Percentiles rank a stretch among this genome's conserved stretches.
Evolutionary conservation across 805 yeast species (phyloP).

Genomic region (Pichia occidentalis): DNA sequence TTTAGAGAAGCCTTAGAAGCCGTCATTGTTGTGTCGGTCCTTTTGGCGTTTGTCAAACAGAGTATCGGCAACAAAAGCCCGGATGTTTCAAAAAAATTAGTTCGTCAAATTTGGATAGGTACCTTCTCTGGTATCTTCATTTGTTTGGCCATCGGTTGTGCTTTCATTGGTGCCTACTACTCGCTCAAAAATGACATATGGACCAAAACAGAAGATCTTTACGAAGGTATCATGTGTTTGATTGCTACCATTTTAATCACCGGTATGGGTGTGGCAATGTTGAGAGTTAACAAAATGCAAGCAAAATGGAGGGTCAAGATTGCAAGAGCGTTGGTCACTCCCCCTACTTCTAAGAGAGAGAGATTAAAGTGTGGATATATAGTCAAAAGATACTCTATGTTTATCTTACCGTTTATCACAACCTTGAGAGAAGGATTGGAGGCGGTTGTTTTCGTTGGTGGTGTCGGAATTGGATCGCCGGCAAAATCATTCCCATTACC

Average conservation of each 20-base stretch:
- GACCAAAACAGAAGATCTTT: slow-evolving; percentile 76
- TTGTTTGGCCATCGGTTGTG: slow-evolving; percentile 79
- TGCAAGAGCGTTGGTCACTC: slow-evolving; percentile 68
- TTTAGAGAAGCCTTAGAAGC: slow-evolving; percentile 92
- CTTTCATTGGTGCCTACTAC: slow-evolving; percentile 87
- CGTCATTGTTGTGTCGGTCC: slow-evolving; percentile 76
- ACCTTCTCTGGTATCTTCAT: slow-evolving; percentile 59
- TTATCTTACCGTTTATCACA: slow-evolving; percentile 78
- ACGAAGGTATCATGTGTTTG: slow-evolving; percentile 91
- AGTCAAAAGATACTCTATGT: slow-evolving; percentile 73
- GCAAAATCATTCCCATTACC: slow-evolving; percentile 73
- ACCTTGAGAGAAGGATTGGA: slow-evolving; percentile 90
- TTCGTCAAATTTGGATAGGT: slow-evolving; percentile 79
- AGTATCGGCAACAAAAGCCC: slow-evolving; percentile 58
- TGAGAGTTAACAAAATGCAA: slow-evolving; percentile 88
- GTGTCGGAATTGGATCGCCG: slow-evolving; percentile 60
- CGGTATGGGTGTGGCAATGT: slow-evolving; percentile 89
- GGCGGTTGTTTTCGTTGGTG: slow-evolving; percentile 90
- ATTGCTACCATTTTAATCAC: slow-evolving; percentile 84
- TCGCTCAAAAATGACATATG: slow-evolving; percentile 72
- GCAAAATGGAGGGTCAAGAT: slow-evolving; percentile 92
- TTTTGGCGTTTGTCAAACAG: slow-evolving; percentile 82
- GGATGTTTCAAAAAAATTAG: slow-evolving; percentile 50
- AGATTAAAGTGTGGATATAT: slow-evolving; percentile 45
- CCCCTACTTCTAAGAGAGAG: slow-evolving; percentile 41